phyloP scores from a whole-genome alignment of 768 basidiomycete species.

The button mushroom (Agaricus bisporus) region DNA sequence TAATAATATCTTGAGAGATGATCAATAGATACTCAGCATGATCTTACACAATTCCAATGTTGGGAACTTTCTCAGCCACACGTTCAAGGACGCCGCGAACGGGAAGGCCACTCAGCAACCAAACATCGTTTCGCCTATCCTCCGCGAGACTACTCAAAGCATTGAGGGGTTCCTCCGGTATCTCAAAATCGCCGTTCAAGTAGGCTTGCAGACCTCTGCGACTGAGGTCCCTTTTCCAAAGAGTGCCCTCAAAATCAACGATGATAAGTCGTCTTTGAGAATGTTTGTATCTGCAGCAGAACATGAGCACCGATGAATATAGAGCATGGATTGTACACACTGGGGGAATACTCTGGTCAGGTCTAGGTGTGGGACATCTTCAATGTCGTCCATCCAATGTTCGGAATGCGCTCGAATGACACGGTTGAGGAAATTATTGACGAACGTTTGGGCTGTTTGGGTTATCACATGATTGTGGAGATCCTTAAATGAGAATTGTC shows the following conservation, averaged over 20 bases:
- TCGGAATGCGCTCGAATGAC: slow-evolving; percentile 69
- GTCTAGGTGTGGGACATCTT: slow-evolving; percentile 25
- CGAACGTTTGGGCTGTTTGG: slow-evolving; percentile 83
- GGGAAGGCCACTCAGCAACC: slow-evolving; percentile 74
- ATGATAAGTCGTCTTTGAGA: slow-evolving; percentile 61
- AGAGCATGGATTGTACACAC: not conserved
- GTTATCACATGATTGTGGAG: slow-evolving; percentile 81
- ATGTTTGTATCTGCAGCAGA: slow-evolving; percentile 45
- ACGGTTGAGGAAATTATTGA: slow-evolving; percentile 71
- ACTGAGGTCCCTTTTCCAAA: slow-evolving; percentile 63
- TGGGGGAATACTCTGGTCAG: slow-evolving; percentile 47
- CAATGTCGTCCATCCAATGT: slow-evolving; percentile 29
- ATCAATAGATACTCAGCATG: not conserved
- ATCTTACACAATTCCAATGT: slow-evolving; percentile 70
- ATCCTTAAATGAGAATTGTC: slow-evolving; percentile 34
- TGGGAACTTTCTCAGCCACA: slow-evolving; percentile 53
- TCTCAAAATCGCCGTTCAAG: slow-evolving; percentile 18
- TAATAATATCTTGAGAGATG: slow-evolving; percentile 18
- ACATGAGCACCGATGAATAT: not conserved
- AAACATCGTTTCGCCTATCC: slow-evolving; percentile 70
- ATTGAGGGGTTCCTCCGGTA: slow-evolving; percentile 36
- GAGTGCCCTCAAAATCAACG: slow-evolving; percentile 73
- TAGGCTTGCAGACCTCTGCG: slow-evolving; percentile 32
- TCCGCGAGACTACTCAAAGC: slow-evolving; percentile 53
- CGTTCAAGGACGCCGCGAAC: slow-evolving; percentile 58